These are phyloP conservation scores for Cladosporium velox DNA, from an alignment of 2,329 filamentous ascomycete genomes.

Conservation along the genomic window DNA sequence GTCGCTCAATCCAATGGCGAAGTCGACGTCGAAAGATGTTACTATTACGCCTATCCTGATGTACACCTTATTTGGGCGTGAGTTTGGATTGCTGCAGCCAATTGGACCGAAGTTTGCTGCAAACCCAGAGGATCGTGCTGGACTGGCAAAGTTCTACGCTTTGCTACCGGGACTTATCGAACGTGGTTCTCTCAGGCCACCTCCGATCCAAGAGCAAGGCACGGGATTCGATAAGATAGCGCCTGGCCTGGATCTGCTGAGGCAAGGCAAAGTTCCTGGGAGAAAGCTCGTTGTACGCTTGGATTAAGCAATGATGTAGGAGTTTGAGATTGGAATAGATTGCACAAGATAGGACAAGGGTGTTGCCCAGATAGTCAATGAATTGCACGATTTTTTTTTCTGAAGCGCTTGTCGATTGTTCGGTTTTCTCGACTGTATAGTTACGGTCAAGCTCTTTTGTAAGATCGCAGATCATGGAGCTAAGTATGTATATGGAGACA, in stretches of 20 bases:
- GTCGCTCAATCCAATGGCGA: neutral
- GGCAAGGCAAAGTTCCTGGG: neutral
- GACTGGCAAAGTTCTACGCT: neutral
- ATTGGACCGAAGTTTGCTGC: neutral
- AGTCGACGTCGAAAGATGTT: neutral
- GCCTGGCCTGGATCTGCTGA: neutral
- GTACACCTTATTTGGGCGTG: neutral
- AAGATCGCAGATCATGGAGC: too few relatives aligned
- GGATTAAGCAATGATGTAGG: neutral
- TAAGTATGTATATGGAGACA: neutral
- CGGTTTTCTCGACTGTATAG: too few relatives aligned
- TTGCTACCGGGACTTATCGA: neutral
- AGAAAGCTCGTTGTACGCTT: neutral
- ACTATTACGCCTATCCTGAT: neutral
- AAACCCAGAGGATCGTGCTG: neutral
- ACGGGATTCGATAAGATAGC: neutral
- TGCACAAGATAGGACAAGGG: too few relatives aligned
- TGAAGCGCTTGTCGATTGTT: too few relatives aligned
- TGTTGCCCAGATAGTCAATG: too few relatives aligned
- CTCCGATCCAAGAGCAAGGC: neutral
- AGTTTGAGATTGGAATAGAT: too few relatives aligned
- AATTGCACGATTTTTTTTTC: too few relatives aligned
- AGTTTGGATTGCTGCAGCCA: neutral
- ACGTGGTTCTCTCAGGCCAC: neutral
- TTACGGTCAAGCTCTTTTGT: too few relatives aligned